Conservation (phyloP, 768 basidiomycete genomes). For the Tulasnella sp. region DNA sequence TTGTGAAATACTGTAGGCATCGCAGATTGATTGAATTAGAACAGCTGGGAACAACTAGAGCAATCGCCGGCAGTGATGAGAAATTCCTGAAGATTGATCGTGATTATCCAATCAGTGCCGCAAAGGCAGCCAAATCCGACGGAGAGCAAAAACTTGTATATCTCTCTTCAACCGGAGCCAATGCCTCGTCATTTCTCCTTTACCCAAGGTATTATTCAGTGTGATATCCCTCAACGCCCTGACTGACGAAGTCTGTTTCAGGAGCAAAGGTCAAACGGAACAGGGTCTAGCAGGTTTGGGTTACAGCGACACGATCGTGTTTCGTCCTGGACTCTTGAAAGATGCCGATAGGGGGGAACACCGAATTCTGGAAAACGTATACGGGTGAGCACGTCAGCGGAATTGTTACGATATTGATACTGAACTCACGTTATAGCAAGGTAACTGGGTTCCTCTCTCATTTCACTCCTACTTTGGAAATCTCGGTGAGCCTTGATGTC, state of each 20-base stretch:
- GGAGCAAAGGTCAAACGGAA: constrained; percentile 68
- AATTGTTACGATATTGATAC: background rate
- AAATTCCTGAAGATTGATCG: constrained; percentile 62
- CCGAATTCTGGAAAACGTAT: constrained; percentile 32
- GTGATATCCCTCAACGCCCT: background rate
- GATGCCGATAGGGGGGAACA: constrained; percentile 35
- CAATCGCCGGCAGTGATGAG: constrained; percentile 45
- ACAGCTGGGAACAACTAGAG: constrained; percentile 48
- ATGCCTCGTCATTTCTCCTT: constrained; percentile 37
- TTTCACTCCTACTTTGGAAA: constrained; percentile 31
- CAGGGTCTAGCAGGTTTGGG: constrained; percentile 50
- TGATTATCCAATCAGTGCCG: constrained; percentile 66
- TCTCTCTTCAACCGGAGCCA: constrained; percentile 37
- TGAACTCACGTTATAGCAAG: constrained; percentile 22
- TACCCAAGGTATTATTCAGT: constrained; percentile 35
- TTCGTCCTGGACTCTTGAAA: constrained; percentile 47
- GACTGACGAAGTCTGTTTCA: constrained; percentile 21
- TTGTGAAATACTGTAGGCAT: background rate
- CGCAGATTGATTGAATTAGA: constrained; percentile 22
- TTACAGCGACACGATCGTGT: constrained; percentile 56
- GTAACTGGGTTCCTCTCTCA: constrained; percentile 30
- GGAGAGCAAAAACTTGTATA: constrained; percentile 52
- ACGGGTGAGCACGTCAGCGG: constrained; percentile 32
- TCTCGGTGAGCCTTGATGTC: constrained; percentile 29
- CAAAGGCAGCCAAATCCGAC: constrained; percentile 44